Percentiles rank a stretch among this genome's conserved stretches.
Conservation (phyloP, 441 rosid genomes). For the Gossypium gossypioides region DNA sequence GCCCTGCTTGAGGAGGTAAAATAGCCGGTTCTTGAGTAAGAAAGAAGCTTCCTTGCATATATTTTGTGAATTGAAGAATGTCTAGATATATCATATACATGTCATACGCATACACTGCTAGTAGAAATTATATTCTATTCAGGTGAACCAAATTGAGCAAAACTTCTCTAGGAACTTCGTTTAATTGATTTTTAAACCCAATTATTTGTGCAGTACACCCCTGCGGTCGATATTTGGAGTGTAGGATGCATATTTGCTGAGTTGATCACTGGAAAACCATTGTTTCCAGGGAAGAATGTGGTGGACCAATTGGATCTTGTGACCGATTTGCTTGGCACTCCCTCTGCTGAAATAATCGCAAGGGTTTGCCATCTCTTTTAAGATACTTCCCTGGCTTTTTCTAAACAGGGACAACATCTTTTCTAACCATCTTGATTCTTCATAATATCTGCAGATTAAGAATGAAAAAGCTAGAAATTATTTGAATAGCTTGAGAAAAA, state of each 20-base stretch:
- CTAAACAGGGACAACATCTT: conserved; percentile 5
- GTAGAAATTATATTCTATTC: conserved; percentile 2
- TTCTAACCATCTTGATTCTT: conserved; percentile 19
- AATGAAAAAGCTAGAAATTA: conserved; percentile 92
- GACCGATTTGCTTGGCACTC: conserved; percentile 94
- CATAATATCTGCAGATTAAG: conserved; percentile 53
- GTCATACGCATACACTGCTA: not conserved
- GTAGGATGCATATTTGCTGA: conserved; percentile 98
- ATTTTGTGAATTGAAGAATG: not conserved
- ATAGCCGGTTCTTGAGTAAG: not conserved
- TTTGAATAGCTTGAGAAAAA: conserved; percentile 67
- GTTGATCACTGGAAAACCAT: conserved; percentile 73
- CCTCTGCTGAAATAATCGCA: conserved; percentile 56
- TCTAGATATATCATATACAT: not conserved
- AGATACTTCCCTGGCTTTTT: not conserved
- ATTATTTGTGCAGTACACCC: conserved; percentile 68
- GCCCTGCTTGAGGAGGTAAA: not conserved
- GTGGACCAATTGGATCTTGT: conserved; percentile 81
- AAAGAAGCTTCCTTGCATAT: not conserved
- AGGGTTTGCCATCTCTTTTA: conserved; percentile 44
- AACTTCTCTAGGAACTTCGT: not conserved
- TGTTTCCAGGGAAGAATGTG: conserved; percentile 94
- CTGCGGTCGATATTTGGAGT: conserved; percentile 98
- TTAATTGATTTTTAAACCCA: conserved; percentile 14
- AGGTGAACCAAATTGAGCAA: not conserved